phyloP scores from a whole-genome alignment of 1,139 yeast species.

The Geotrichum siamense region DNA sequence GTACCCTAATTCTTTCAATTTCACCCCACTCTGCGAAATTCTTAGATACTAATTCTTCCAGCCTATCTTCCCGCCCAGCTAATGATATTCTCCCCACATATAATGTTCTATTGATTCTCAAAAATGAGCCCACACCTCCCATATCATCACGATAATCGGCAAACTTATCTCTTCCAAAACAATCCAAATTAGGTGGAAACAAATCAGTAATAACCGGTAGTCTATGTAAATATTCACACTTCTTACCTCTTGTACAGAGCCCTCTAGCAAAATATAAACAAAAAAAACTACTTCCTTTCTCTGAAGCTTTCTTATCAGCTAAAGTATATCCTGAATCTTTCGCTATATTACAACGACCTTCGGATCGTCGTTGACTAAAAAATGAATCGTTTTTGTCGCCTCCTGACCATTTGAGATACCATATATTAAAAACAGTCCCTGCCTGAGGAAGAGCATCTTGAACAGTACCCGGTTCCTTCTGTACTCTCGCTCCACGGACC shows the following conservation, averaged over 20 bases:
- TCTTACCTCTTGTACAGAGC: constrained; percentile 67
- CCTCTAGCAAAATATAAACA: constrained; percentile 90
- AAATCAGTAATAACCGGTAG: constrained; percentile 51
- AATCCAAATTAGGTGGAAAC: constrained; percentile 62
- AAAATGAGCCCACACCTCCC: constrained; percentile 90
- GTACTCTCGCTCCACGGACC: constrained; percentile 55
- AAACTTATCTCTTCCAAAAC: constrained; percentile 88
- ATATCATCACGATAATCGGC: constrained; percentile 82
- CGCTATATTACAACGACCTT: constrained; percentile 50
- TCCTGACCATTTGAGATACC: constrained; percentile 76
- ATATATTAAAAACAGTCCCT: constrained; percentile 73
- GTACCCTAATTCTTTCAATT: constrained; percentile 56
- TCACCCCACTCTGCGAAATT: constrained; percentile 73
- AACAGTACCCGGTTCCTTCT: constrained; percentile 59
- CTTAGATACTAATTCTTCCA: constrained; percentile 42
- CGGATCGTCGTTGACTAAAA: constrained; percentile 40
- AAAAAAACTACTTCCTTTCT: constrained; percentile 34
- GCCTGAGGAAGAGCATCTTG: constrained; percentile 71
- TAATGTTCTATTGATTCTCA: constrained; percentile 59
- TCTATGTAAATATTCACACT: constrained; percentile 72
- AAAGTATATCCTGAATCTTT: constrained; percentile 70
- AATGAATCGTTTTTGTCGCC: constrained; percentile 35
- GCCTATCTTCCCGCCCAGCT: constrained; percentile 28
- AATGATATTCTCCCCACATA: constrained; percentile 60
- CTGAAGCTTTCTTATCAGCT: constrained; percentile 46